Evolutionary conservation across 805 yeast species (phyloP).

Genomic region (Vanderwaltozyma yarrowii): DNA sequence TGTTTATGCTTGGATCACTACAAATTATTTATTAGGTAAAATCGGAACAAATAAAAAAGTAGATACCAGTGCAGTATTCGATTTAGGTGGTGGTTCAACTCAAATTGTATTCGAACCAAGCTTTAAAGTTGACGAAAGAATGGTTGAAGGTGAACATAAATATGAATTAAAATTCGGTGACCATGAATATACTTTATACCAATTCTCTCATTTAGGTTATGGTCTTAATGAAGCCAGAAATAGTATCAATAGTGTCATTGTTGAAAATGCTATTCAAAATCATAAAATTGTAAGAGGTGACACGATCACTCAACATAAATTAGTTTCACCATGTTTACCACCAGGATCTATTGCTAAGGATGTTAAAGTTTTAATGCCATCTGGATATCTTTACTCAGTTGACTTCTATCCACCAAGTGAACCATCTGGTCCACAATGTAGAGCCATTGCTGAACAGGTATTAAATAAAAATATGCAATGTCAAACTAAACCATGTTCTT

Average conservation of each 20-base stretch:
- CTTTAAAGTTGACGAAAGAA: conserved; percentile 45
- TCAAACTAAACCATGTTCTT: conserved; percentile 73
- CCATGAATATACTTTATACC: conserved; percentile 71
- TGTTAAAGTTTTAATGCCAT: conserved; percentile 48
- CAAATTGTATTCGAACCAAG: conserved; percentile 97
- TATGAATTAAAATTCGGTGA: conserved; percentile 74
- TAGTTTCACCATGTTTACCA: conserved; percentile 81
- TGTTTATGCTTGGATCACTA: conserved; percentile 97
- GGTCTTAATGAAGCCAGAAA: conserved; percentile 93
- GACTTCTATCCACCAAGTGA: conserved; percentile 54
- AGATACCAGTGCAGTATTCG: conserved; percentile 95
- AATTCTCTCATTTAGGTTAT: conserved; percentile 90
- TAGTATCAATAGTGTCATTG: conserved; percentile 58
- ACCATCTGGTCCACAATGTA: conserved; percentile 65
- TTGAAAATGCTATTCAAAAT: conserved; percentile 39
- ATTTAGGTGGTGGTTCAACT: conserved; percentile 97
- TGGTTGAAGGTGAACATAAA: conserved; percentile 85
- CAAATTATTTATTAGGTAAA: conserved; percentile 87
- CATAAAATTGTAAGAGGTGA: conserved; percentile 32
- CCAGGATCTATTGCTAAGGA: conserved; percentile 49
- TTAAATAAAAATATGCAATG: conserved; percentile 80
- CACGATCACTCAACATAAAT: conserved; percentile 34
- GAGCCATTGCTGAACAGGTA: conserved; percentile 70
- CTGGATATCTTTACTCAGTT: conserved; percentile 40
- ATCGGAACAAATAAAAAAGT: conserved; percentile 64